Base-by-base conservation (phyloP, 176 grass and related monocot species). In the barley (Hordeum vulgare) region DNA sequence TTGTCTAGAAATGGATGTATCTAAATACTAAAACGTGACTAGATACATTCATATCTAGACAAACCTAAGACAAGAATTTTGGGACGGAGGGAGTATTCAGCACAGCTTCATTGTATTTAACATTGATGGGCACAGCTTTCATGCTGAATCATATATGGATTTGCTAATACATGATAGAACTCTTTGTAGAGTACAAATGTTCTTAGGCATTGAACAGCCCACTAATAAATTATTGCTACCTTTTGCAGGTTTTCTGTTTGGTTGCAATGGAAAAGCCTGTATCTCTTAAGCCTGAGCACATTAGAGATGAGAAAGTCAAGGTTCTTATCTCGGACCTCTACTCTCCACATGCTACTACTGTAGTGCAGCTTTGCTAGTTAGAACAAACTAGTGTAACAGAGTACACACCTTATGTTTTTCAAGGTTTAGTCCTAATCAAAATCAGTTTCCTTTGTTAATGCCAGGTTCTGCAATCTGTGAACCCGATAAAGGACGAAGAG, bases 271-370 rank as follows among this genome's bases (percentile, higher is more conserved):
- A 98, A 84, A 98, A 98, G 77, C 96, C 96, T 67, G 80, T 98
- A 71, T 98, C 96, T 58, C 96, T 98, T 86, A 93, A 85, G 89
- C 96, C 96, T 80, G 96, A 98, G 89, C 96, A 98, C 85, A 98
- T 98, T 67, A 87, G 96, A 93, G 96, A 98, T 94, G 96, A 98
- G 81, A 99, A 99, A 99, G 97, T 99, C 88, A 99, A 99, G 97
- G 97, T 99, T n/a, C 64, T 81, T 66, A 59, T 36, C 70, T 86
- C 37, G 34, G 34, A 35, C 80, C 83, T 79, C 26, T 69, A 80
- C 58, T 60, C 59, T 62, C 25, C 59, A 15, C 33, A 63, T 34
- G 41, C 70, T 84, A 85, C 9, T 40, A 75, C 82, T 63, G 27
- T 58, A 83, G 39, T 79, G 39, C 11, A 66, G 9, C 40, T 61